These are phyloP conservation scores for Galeopsis tetrahit DNA, from an alignment of 257 asterid genomes.

Conservation along the genomic window DNA sequence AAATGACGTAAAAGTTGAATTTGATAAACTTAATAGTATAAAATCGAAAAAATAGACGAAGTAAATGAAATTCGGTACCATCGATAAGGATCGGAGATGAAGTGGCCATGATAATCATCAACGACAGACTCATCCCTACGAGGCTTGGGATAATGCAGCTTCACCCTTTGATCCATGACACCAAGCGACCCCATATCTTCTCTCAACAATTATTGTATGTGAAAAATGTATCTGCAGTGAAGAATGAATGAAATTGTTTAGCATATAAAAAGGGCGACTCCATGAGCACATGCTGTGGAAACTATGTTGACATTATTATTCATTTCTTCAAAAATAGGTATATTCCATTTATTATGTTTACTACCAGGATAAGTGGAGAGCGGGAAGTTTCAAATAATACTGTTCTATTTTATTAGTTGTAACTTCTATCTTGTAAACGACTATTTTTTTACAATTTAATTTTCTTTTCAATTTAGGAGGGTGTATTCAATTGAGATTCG, in stretches of 20 bases:
- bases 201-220: neutral
- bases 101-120: constrained; percentile 67
- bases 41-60: too few relatives aligned
- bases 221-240: neutral
- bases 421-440: too few relatives aligned
- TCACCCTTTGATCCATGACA: constrained; percentile 34
- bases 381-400: too few relatives aligned
- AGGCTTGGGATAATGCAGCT: constrained; percentile 53
- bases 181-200: constrained; percentile 64
- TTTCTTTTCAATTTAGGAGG: too few relatives aligned
- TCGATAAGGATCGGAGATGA: constrained; percentile 72
- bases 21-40: too few relatives aligned
- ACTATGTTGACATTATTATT: constrained; percentile 2
- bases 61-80: constrained; percentile 44
- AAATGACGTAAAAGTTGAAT: too few relatives aligned
- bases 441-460: too few relatives aligned
- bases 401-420: too few relatives aligned
- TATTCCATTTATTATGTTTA: neutral
- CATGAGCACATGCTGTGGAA: constrained; percentile 30
- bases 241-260: neutral
- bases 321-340: neutral
- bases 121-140: constrained; percentile 68
- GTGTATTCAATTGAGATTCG: too few relatives aligned
- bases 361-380: too few relatives aligned
- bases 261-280: constrained; percentile 6